Percentiles rank a stretch among this genome's conserved stretches.
Evolutionary conservation across 805 yeast species (phyloP).

Genomic region (Ogataea ramenticola): DNA sequence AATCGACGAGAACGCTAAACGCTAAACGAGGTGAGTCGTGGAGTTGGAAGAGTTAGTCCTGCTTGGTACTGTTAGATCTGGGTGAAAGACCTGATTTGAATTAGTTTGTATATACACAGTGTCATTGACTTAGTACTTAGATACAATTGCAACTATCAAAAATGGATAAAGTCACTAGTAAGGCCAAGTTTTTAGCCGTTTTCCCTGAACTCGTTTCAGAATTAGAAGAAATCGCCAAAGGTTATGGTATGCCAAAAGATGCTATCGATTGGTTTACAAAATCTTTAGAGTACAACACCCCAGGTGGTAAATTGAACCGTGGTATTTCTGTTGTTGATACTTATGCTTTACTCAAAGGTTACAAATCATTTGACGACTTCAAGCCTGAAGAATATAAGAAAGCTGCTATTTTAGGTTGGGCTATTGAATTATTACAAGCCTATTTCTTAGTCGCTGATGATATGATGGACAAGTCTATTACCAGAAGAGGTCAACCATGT

Average conservation of each 20-base stretch:
- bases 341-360: slow-evolving; percentile 68
- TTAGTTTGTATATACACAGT: not conserved
- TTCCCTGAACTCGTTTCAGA: slow-evolving; percentile 79
- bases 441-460: slow-evolving; percentile 97
- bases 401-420: slow-evolving; percentile 91
- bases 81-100: too few relatives aligned
- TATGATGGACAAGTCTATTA: slow-evolving; percentile 94
- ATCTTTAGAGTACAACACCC: slow-evolving; percentile 76
- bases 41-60: too few relatives aligned
- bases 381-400: slow-evolving; percentile 65
- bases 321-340: slow-evolving; percentile 95
- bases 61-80: too few relatives aligned
- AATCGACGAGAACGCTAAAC: not conserved
- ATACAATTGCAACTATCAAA: too few relatives aligned
- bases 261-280: slow-evolving; percentile 81
- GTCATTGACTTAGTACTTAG: too few relatives aligned
- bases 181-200: slow-evolving; percentile 51
- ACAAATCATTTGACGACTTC: slow-evolving; percentile 51
- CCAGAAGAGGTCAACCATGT: slow-evolving; percentile 98
- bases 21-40: too few relatives aligned
- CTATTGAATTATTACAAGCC: slow-evolving; percentile 90
- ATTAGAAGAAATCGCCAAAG: slow-evolving; percentile 48
- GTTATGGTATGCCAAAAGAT: slow-evolving; percentile 76
- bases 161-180: slow-evolving; percentile 34
- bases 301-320: slow-evolving; percentile 95